A percentile compares a stretch with the other conserved stretches of the same genome.
Conservation (phyloP, 331 rosid genomes). For the Arachis monticola region DNA sequence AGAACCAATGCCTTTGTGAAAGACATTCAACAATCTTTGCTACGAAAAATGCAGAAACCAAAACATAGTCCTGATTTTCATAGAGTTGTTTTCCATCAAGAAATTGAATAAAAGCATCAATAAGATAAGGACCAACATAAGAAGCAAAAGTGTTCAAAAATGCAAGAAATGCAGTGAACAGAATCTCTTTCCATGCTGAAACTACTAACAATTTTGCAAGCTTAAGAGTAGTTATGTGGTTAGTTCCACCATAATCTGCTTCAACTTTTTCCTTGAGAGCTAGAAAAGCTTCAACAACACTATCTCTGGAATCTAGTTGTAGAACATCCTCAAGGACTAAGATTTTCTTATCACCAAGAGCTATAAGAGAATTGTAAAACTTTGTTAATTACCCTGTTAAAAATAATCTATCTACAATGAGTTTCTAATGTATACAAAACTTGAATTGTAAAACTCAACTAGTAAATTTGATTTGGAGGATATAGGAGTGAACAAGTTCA, state of each 20-base stretch:
- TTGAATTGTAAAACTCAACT: too few relatives aligned
- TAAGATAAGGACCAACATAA: constrained; percentile 85
- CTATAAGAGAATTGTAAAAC: constrained; percentile 48
- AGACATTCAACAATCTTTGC: constrained; percentile 75
- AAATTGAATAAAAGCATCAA: constrained; percentile 76
- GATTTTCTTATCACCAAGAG: constrained; percentile 63
- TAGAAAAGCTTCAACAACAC: constrained; percentile 58
- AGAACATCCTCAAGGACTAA: constrained; percentile 92
- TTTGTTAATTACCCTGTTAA: too few relatives aligned
- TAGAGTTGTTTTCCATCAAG: constrained; percentile 58
- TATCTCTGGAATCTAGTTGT: constrained; percentile 67
- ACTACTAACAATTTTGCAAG: too few relatives aligned
- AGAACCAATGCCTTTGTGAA: constrained; percentile 66
- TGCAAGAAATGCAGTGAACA: too few relatives aligned
- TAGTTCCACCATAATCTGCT: constrained; percentile 52
- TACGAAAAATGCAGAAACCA: constrained; percentile 38
- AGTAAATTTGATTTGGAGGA: too few relatives aligned
- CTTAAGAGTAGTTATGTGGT: too few relatives aligned
- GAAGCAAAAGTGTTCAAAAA: constrained; percentile 55
- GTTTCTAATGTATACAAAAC: too few relatives aligned
- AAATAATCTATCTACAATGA: too few relatives aligned
- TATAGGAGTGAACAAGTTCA: too few relatives aligned
- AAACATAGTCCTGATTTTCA: constrained; percentile 59
- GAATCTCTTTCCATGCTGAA: too few relatives aligned
- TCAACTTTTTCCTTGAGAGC: constrained; percentile 52